These are phyloP conservation scores for Cladosporium sp. DNA, from an alignment of 2,329 filamentous ascomycete species.

Conservation along the genomic window DNA sequence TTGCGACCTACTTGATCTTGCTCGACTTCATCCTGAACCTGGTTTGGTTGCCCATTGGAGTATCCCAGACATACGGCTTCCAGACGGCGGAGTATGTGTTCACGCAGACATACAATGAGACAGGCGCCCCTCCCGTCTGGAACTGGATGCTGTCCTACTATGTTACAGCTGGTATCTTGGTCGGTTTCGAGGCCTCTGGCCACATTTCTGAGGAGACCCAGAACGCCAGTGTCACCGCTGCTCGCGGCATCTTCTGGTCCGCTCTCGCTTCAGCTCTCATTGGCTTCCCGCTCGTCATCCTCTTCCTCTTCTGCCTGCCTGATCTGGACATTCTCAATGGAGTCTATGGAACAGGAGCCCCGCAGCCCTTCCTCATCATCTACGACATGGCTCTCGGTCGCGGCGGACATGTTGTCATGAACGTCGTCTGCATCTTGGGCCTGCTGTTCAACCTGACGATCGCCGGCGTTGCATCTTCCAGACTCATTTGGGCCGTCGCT, in stretches of 20 bases:
- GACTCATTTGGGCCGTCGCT: slow-evolving; percentile 65
- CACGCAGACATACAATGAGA: slow-evolving; percentile 60
- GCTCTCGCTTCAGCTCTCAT: slow-evolving; percentile 59
- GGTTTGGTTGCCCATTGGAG: slow-evolving; percentile 63
- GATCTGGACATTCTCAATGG: slow-evolving; percentile 46
- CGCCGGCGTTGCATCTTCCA: slow-evolving; percentile 60
- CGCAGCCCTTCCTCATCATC: slow-evolving; percentile 61
- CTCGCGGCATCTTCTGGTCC: slow-evolving; percentile 63
- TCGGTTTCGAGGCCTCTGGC: slow-evolving; percentile 63
- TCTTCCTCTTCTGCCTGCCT: slow-evolving; percentile 63
- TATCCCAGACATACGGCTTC: slow-evolving; percentile 59
- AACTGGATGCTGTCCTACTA: slow-evolving; percentile 66
- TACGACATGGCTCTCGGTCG: slow-evolving; percentile 60
- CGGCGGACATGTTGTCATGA: slow-evolving; percentile 63
- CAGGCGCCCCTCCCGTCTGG: slow-evolving; percentile 55
- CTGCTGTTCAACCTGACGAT: slow-evolving; percentile 61
- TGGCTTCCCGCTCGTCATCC: slow-evolving; percentile 58
- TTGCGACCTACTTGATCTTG: slow-evolving; percentile 54
- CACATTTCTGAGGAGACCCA: slow-evolving; percentile 65
- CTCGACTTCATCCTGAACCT: slow-evolving; percentile 62
- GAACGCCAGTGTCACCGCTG: slow-evolving; percentile 58
- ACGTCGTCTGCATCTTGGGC: slow-evolving; percentile 55
- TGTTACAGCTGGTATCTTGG: slow-evolving; percentile 61
- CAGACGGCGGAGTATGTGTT: slow-evolving; percentile 62
- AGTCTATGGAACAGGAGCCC: slow-evolving; percentile 56